phyloP scores from a whole-genome alignment of 2,329 filamentous ascomycete species.

The Colletotrichum tanaceti region DNA sequence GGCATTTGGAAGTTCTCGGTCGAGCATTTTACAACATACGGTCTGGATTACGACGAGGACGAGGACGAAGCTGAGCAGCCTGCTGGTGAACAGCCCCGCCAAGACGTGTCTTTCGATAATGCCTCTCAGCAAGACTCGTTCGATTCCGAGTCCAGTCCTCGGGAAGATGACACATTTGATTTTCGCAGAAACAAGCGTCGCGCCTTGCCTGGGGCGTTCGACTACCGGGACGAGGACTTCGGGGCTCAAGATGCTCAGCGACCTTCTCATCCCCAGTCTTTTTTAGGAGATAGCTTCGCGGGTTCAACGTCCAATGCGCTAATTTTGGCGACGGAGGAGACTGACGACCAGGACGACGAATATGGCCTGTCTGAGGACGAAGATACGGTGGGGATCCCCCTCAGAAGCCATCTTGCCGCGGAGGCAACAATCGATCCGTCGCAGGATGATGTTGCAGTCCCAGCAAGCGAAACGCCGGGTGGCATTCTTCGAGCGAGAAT shows the following conservation, averaged over 20 bases:
- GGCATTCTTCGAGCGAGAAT: conserved; percentile 72
- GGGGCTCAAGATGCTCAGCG: conserved; percentile 57
- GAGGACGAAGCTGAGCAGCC: conserved; percentile 63
- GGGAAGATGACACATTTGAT: conserved; percentile 67
- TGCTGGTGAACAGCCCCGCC: background rate
- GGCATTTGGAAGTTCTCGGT: conserved; percentile 93
- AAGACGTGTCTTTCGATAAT: background rate
- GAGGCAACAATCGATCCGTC: conserved; percentile 70
- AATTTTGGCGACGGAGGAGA: conserved; percentile 70
- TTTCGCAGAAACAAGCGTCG: conserved; percentile 59
- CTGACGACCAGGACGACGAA: conserved; percentile 73
- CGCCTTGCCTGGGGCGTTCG: conserved; percentile 83
- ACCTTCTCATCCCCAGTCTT: conserved; percentile 71
- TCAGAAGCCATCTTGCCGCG: conserved; percentile 79
- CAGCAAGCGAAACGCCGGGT: conserved; percentile 66
- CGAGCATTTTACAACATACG: conserved; percentile 97
- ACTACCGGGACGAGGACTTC: conserved; percentile 66
- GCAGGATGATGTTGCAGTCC: conserved; percentile 59
- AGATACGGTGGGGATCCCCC: conserved; percentile 83
- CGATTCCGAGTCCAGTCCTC: conserved; percentile 51
- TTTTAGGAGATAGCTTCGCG: conserved; percentile 93
- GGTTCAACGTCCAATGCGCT: conserved; percentile 76
- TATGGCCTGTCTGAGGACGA: conserved; percentile 79
- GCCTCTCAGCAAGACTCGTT: conserved; percentile 43
- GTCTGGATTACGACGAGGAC: conserved; percentile 83